Evolutionary conservation across 2,329 filamentous ascomycete genomes (phyloP).

Genomic region (Cercospora citrullina): DNA sequence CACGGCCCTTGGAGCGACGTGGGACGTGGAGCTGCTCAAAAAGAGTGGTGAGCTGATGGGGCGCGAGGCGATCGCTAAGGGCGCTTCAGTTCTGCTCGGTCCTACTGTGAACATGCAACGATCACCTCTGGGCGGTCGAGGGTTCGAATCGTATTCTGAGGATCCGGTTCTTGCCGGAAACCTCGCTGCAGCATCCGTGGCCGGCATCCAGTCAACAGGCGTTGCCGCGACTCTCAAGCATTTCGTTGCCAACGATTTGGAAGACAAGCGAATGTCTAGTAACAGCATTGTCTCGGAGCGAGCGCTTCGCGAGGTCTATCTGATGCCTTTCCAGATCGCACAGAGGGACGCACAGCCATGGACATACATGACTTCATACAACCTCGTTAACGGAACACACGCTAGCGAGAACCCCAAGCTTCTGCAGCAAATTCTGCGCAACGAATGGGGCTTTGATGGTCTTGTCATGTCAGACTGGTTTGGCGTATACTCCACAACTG

Average conservation of each 20-base stretch:
- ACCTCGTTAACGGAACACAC: constrained; percentile 72
- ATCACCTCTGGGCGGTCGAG: constrained; percentile 77
- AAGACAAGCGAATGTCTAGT: constrained; percentile 65
- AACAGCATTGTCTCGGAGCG: constrained; percentile 65
- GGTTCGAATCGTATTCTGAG: constrained; percentile 85
- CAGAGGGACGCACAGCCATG: constrained; percentile 68
- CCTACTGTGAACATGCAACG: constrained; percentile 81
- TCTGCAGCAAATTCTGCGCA: constrained; percentile 66
- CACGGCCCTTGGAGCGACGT: constrained; percentile 75
- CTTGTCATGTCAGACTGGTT: constrained; percentile 72
- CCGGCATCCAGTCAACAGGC: constrained; percentile 68
- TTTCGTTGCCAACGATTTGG: constrained; percentile 72
- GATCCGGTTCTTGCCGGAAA: constrained; percentile 77
- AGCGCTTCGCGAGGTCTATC: constrained; percentile 67
- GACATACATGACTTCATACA: constrained; percentile 72
- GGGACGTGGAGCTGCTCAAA: constrained; percentile 70
- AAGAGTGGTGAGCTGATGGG: constrained; percentile 71
- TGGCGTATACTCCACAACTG: constrained; percentile 68
- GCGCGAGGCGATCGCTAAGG: constrained; percentile 70
- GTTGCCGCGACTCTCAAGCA: constrained; percentile 79
- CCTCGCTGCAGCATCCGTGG: constrained; percentile 61
- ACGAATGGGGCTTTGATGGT: constrained; percentile 65
- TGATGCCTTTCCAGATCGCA: constrained; percentile 74
- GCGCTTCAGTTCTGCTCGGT: constrained; percentile 70
- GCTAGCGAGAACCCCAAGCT: constrained; percentile 65